Conservation (phyloP, 768 basidiomycete genomes). For the Lactarius indigo region DNA sequence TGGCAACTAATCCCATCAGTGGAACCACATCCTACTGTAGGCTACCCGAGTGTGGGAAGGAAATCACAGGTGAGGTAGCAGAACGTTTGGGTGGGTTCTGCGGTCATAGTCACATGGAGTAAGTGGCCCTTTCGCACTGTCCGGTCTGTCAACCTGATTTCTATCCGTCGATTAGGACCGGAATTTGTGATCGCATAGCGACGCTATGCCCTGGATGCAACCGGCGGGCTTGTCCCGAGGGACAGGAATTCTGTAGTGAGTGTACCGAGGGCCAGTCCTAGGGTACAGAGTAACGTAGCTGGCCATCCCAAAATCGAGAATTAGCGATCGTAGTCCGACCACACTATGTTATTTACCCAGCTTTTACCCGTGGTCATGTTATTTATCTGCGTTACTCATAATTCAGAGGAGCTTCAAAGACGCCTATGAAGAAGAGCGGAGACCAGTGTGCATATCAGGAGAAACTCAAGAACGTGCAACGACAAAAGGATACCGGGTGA, state of each 20-base stretch:
- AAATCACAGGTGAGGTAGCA: neutral
- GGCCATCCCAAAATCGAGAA: neutral
- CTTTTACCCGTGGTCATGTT: no score
- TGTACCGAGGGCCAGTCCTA: no score
- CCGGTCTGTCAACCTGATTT: neutral
- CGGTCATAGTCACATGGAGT: neutral
- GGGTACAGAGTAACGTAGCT: no score
- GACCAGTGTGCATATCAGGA: no score
- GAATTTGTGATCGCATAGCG: neutral
- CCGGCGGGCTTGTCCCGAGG: neutral
- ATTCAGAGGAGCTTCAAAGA: no score
- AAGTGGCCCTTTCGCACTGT: neutral
- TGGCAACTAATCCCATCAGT: neutral
- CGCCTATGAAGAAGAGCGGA: no score
- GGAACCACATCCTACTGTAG: neutral
- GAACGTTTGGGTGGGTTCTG: slow-evolving; percentile 4
- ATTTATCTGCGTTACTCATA: no score
- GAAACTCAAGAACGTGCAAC: no score
- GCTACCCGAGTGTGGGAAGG: neutral
- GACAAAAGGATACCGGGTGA: no score
- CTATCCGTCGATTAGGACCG: neutral
- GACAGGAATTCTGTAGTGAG: neutral
- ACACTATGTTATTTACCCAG: no score
- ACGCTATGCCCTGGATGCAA: neutral
- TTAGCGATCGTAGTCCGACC: neutral